Evolutionary conservation across 106 monocot species (phyloP), one percentile per base, ranked within the genome.

Genomic region (Xerophyta viscosa): DNA sequence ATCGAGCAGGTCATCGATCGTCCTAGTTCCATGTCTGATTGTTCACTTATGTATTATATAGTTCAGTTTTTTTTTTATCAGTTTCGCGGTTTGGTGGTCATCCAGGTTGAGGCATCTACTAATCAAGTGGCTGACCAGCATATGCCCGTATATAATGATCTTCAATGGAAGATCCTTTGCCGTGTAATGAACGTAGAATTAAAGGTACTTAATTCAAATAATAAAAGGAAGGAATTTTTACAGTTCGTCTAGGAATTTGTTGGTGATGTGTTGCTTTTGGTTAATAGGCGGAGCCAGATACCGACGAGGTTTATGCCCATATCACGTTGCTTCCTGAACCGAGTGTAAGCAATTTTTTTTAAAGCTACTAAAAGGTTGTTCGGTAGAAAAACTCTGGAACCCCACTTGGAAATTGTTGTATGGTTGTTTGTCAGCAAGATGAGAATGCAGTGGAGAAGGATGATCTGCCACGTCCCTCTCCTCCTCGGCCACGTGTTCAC

Each of bases 301-400:
- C 93, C 2, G 93, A 94, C 53, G 93, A 94, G 47, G 93, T 94
- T 37, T 94, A 67, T 63, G 84, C 93, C 8, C 93, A 94, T 60
- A 60, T 94, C 45, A 94, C 88, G 39, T 67, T 94, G 52, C 57
- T 88, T 20, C 93, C 93, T 8, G 88, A 84, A 61, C 18, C 59
- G 7, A 68, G 78, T 28, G 93, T 79, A 50, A n/a, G 18, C 37
- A 17, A 12, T 12, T 39, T 12, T 39, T 10, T 8, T 39, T 39
- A 1, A n/a, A n/a, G n/a, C n/a, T n/a, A n/a, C n/a, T n/a, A n/a
- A n/a, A n/a, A n/a, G n/a, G n/a, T n/a, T n/a, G n/a, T n/a, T n/a
- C n/a, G n/a, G n/a, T n/a, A n/a, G n/a, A n/a, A n/a, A n/a, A n/a
- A n/a, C n/a, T 39, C 6, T 39, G 2, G 1, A 39, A 12, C 15